Evolutionary conservation across 345 rosid genomes (phyloP), one percentile per base, ranked within the genome.

Genomic region (Citrus mangshanensis): DNA sequence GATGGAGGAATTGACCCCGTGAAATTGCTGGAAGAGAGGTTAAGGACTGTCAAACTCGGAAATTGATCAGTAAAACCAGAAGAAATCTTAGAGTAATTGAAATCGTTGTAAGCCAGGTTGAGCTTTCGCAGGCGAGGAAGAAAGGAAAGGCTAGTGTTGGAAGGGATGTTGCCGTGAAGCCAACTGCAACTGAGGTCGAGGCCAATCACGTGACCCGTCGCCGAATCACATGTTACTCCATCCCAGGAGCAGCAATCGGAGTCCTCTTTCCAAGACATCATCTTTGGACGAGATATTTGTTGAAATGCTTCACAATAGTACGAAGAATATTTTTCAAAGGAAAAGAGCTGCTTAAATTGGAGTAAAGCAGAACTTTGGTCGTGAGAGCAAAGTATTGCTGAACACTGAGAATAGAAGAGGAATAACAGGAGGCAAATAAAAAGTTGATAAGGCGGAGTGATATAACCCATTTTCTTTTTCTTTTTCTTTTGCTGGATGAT

Each of bases 61-160:
- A 85, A 66, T 24, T 16, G 35, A 34, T 34, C 51, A 2, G 51
- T 80, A 32, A 6, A 85, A 74, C 4, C 19, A 13, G 77, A 34
- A 0, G 85, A 28, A 21, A 85, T 62, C 0, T 4, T 1, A 25
- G 82, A 75, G 30, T 3, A 0, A 2, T 30, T 37, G 80, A 85
- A 84, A 34, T 79, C 18, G 32, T 85, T 81, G 69, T 4, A 9
- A 72, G 84, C 75, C 3, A 85, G 87, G 35, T 84, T 74, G 9
- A 87, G 79, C 9, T 8, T 38, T 32, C 28, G 84, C 12, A 86
- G 70, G 9, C 72, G 80, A 5, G 68, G 27, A 62, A 82, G 82
- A 12, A 49, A 60, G 34, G 72, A 82, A 4, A 80, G 75, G 22
- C 32, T 73, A 74, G 22, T 82, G 40, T 85, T 77, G 5, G 81